Conservation (phyloP, 805 yeast genomes). For the Candida andamanensis region DNA sequence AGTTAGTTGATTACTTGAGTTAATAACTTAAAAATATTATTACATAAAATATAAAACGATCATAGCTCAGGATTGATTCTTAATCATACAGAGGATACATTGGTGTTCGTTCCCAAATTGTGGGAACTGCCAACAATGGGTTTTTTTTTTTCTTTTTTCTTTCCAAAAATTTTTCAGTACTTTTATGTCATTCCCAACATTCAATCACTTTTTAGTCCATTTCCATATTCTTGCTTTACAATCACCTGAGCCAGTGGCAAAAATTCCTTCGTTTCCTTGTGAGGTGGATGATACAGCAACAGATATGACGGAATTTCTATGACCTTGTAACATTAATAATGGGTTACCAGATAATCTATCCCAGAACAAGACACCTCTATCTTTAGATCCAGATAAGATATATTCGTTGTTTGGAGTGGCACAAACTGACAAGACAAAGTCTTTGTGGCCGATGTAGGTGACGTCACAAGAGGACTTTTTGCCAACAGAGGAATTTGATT, state of each 20-base stretch:
- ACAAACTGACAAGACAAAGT: slow-evolving; percentile 90
- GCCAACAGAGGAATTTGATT: slow-evolving; percentile 13
- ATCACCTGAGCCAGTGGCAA: slow-evolving; percentile 97
- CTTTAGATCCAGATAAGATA: slow-evolving; percentile 91
- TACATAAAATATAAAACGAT: too few relatives aligned
- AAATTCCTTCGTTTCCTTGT: slow-evolving; percentile 69
- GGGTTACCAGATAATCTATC: slow-evolving; percentile 89
- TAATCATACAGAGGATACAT: too few relatives aligned
- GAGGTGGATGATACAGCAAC: slow-evolving; percentile 87
- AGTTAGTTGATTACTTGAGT: too few relatives aligned
- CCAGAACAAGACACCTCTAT: slow-evolving; percentile 96
- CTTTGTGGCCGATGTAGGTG: slow-evolving; percentile 93
- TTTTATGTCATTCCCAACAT: too few relatives aligned
- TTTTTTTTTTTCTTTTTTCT: too few relatives aligned
- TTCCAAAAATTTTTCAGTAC: too few relatives aligned
- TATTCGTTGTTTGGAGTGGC: slow-evolving; percentile 90
- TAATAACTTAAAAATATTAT: too few relatives aligned
- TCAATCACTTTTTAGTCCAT: slow-evolving; percentile 54
- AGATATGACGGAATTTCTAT: slow-evolving; percentile 89
- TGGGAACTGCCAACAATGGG: too few relatives aligned
- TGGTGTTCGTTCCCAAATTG: too few relatives aligned
- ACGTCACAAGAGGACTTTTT: slow-evolving; percentile 69
- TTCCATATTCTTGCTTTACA: slow-evolving; percentile 97
- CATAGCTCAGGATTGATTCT: not conserved
- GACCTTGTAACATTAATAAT: slow-evolving; percentile 92